Conservation (phyloP, 352 stramenopile species). For the Pythium rishiriense region DNA sequence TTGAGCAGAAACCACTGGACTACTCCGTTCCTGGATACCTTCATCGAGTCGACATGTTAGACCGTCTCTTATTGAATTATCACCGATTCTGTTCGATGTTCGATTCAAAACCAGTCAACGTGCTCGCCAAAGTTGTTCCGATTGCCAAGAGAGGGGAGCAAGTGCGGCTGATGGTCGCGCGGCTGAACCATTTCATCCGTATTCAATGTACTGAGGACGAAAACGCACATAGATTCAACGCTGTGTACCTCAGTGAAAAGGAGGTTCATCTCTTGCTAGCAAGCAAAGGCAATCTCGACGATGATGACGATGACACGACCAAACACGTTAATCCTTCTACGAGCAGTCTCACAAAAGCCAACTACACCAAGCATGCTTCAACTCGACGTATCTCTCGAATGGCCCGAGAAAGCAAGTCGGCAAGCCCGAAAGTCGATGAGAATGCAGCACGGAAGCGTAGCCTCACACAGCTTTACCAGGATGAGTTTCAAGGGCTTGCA, state of each 20-base stretch:
- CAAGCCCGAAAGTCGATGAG: not conserved
- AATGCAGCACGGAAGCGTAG: slow-evolving; percentile 4
- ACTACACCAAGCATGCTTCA: not conserved
- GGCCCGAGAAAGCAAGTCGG: not conserved
- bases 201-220: slow-evolving; percentile 40
- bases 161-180: slow-evolving; percentile 51
- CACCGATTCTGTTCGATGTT: slow-evolving; percentile 75
- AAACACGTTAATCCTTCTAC: not conserved
- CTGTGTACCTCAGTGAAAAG: slow-evolving; percentile 60
- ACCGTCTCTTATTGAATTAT: slow-evolving; percentile 68
- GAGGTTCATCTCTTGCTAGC: slow-evolving; percentile 37
- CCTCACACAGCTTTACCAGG: slow-evolving; percentile 43
- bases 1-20: slow-evolving; percentile 37
- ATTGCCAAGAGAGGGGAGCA: slow-evolving; percentile 58
- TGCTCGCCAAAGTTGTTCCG: slow-evolving; percentile 44
- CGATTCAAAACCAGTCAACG: slow-evolving; percentile 50
- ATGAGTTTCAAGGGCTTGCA: slow-evolving; percentile 45
- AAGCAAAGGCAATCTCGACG: slow-evolving; percentile 19
- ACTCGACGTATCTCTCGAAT: not conserved
- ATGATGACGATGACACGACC: slow-evolving; percentile 4
- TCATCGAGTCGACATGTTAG: slow-evolving; percentile 53
- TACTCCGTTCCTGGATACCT: slow-evolving; percentile 64
- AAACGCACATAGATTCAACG: slow-evolving; percentile 39
- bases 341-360: not conserved
- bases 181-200: slow-evolving; percentile 54